These are phyloP conservation scores for Dactylellina drechsleri DNA, from an alignment of 2,329 filamentous ascomycete species.

Conservation along the genomic window DNA sequence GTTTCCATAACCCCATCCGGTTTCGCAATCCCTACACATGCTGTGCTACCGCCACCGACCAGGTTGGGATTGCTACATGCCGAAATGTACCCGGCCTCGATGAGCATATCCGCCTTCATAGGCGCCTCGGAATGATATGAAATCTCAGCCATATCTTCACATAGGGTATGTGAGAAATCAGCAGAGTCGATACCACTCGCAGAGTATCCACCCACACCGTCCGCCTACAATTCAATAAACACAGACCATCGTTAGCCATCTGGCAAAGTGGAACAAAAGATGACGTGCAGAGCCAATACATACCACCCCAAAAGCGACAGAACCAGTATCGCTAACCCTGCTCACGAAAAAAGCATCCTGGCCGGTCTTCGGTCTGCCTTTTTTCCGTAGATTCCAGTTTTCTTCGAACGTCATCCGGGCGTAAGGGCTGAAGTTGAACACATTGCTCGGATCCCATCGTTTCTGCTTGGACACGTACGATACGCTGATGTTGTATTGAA, in stretches of 20 bases:
- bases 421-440: conserved; percentile 76
- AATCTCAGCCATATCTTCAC: conserved; percentile 86
- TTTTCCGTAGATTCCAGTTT: conserved; percentile 65
- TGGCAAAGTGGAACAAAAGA: conserved; percentile 11
- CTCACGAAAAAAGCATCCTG: conserved; percentile 97
- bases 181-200: conserved; percentile 92
- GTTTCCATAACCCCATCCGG: conserved; percentile 81
- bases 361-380: conserved; percentile 77
- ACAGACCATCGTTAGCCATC: conserved; percentile 4
- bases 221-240: conserved; percentile 66
- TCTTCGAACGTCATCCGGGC: conserved; percentile 69
- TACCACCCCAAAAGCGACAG: conserved; percentile 80
- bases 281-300: conserved; percentile 4
- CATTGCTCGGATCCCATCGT: conserved; percentile 74
- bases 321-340: conserved; percentile 75
- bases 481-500: conserved; percentile 73
- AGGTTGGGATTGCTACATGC: conserved; percentile 79
- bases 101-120: conserved; percentile 66
- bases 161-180: conserved; percentile 93
- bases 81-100: conserved; percentile 85
- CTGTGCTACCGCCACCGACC: conserved; percentile 86
- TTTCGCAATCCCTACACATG: conserved; percentile 82
- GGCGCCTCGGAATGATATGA: conserved; percentile 70
- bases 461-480: conserved; percentile 79
- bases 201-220: conserved; percentile 95